Base-by-base conservation (phyloP, 371 early-diverging fungal species). In the Choanephora cucurbitarum region DNA sequence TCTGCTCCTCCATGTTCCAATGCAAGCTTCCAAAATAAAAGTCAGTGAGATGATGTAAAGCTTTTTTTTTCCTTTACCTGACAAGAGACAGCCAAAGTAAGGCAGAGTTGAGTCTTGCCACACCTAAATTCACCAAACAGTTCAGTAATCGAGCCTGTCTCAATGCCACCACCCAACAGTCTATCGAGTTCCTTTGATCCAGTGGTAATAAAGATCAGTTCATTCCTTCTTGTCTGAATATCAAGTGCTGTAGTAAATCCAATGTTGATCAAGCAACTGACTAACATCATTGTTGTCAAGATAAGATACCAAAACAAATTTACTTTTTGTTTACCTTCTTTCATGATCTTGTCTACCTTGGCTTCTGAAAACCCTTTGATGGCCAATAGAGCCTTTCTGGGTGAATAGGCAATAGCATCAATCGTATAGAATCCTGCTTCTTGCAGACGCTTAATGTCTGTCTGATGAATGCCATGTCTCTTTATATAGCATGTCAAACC, bases 51-150 rank as follows among this genome's bases (percentile, higher is more conserved):
- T n/a, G n/a, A n/a, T n/a, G n/a, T n/a, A n/a, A n/a, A n/a, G n/a
- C n/a, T n/a, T n/a, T n/a, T n/a, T n/a, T 22, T 18, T 22, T 41
- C 14, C 2, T 9, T 40, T 75, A 89, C 90, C 86, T 99, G 99
- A 69, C 95, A 96, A 14, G 96, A 91, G 5, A 99, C 97, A 0
- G 99, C 97, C 23, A 98, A 73, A 32, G 94, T 97, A 66, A 97
- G 98, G 73, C 99, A 98, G 2, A 99, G 55, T 77, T 99, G 99
- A 32, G 95, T 94, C 75, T 99, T 99, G 55, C 99, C 99, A 0
- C 98, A 97, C 47, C 99, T 77, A 75, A 98, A 99, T 74, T 99
- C 99, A 18, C 99, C 99, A 88, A 98, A 99, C 7, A 99, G 71
- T 72, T 99, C 99, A 18, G 99, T 99, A 57, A 99, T 98, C 6